Evolutionary conservation across 176 grass and related monocot genomes (phyloP).

Genomic region (Phragmites australis): DNA sequence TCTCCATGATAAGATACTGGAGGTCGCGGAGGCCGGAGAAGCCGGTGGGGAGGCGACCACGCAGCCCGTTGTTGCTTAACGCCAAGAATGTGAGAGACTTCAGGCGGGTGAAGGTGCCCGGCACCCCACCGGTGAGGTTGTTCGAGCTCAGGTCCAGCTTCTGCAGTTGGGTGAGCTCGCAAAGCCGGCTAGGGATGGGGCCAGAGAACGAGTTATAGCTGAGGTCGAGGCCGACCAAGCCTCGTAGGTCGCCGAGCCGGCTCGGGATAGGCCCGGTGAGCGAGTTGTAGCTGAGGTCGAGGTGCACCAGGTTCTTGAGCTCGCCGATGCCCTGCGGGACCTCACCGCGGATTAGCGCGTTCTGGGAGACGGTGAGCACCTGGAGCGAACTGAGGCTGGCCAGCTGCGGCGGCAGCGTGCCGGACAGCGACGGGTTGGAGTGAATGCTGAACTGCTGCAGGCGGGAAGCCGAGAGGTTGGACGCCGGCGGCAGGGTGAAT

Average conservation of each 20-base stretch:
- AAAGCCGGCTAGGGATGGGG: slow-evolving; percentile 57
- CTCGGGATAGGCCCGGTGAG: slow-evolving; percentile 57
- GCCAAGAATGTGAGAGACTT: slow-evolving; percentile 65
- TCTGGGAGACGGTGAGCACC: slow-evolving; percentile 90
- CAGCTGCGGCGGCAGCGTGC: slow-evolving; percentile 63
- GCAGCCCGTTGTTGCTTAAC: slow-evolving; percentile 67
- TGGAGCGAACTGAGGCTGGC: slow-evolving; percentile 58
- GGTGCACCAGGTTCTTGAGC: slow-evolving; percentile 57
- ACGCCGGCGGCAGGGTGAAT: slow-evolving; percentile 51
- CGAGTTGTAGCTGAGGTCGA: slow-evolving; percentile 97
- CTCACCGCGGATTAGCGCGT: slow-evolving; percentile 51
- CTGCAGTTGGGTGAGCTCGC: slow-evolving; percentile 61
- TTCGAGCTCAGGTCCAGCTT: slow-evolving; percentile 96
- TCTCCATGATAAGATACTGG: slow-evolving; percentile 94
- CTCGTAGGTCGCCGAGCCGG: slow-evolving; percentile 47
- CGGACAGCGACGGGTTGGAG: slow-evolving; percentile 73
- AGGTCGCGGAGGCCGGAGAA: slow-evolving; percentile 64
- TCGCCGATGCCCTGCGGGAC: slow-evolving; percentile 49
- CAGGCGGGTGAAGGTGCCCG: slow-evolving; percentile 37
- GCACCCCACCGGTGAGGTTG: slow-evolving; percentile 63
- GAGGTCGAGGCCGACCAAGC: slow-evolving; percentile 70
- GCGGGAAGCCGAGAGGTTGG: slow-evolving; percentile 51
- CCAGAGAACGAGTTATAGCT: slow-evolving; percentile 91
- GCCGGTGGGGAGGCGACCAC: slow-evolving; percentile 59
- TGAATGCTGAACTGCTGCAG: slow-evolving; percentile 81